phyloP scores from a whole-genome alignment of 306 rosid genomes.

The Alnus glutinosa region DNA sequence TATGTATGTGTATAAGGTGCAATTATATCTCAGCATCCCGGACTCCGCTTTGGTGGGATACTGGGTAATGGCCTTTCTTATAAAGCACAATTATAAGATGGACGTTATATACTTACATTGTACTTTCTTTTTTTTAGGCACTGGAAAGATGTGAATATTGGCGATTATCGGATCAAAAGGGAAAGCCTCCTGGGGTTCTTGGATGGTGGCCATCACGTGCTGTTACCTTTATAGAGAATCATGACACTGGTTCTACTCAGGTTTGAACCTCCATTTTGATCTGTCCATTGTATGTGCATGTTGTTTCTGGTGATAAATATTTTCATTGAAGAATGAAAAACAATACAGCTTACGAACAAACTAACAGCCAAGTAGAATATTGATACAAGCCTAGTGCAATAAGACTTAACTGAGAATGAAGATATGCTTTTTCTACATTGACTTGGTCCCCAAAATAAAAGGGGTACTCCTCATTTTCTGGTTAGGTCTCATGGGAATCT shows the following conservation, averaged over 20 bases:
- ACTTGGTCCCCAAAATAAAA: not conserved
- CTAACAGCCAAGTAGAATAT: not conserved
- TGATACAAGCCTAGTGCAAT: not conserved
- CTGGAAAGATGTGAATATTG: conserved; percentile 89
- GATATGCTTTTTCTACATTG: not conserved
- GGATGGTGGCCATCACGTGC: conserved; percentile 99
- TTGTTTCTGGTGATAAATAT: not conserved
- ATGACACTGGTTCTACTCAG: conserved; percentile 99
- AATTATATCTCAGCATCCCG: not conserved
- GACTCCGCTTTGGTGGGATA: not conserved
- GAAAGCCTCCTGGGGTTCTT: conserved; percentile 94
- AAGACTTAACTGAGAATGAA: not conserved
- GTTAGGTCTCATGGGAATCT: not conserved
- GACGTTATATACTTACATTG: not conserved
- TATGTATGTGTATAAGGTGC: not conserved
- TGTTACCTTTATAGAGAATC: conserved; percentile 94
- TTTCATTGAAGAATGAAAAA: conserved; percentile 2
- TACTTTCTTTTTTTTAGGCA: conserved; percentile 42
- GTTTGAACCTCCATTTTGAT: conserved; percentile 38
- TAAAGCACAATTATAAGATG: not conserved
- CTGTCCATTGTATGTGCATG: not conserved
- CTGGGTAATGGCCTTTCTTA: not conserved
- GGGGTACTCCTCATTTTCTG: not conserved
- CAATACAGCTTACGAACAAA: not conserved
- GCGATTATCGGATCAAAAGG: conserved; percentile 91